A percentile compares a stretch with the other conserved stretches of the same genome.
phyloP scores from a whole-genome alignment of 345 rosid genomes.

The Salix purpurea region DNA sequence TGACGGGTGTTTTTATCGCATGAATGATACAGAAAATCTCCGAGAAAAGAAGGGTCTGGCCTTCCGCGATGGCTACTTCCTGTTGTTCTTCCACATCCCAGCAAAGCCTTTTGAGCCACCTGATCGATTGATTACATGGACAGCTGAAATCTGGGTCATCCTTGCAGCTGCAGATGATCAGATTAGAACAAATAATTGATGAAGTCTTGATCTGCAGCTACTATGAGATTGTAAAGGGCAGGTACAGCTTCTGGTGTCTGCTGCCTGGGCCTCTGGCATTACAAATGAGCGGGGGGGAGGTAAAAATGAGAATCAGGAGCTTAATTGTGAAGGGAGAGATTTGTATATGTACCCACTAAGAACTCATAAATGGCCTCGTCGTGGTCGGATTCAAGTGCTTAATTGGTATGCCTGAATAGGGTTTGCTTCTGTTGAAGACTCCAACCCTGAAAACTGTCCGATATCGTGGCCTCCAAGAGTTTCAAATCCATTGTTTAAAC shows the following conservation, averaged over 20 bases:
- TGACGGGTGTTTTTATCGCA: too few relatives aligned
- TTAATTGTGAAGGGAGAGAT: not conserved
- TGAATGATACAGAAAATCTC: too few relatives aligned
- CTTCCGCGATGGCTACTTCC: not conserved
- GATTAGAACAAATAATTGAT: not conserved
- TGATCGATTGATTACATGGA: not conserved
- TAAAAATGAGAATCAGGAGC: not conserved
- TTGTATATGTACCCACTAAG: too few relatives aligned
- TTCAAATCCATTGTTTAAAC: slow-evolving; percentile 53
- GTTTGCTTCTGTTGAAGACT: slow-evolving; percentile 20
- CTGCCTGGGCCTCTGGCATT: not conserved
- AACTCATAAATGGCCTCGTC: not conserved
- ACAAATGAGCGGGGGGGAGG: not conserved
- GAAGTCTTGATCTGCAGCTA: not conserved
- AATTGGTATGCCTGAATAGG: slow-evolving; percentile 35
- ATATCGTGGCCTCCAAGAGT: slow-evolving; percentile 61
- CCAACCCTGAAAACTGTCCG: slow-evolving; percentile 68
- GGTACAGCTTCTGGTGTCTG: not conserved
- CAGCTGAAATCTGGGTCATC: not conserved
- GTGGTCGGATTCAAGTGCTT: not conserved
- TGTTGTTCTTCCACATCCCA: too few relatives aligned
- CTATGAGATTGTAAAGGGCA: not conserved
- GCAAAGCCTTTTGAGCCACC: not conserved
- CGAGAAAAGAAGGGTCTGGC: not conserved
- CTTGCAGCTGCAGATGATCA: not conserved